Evolutionary conservation across 768 basidiomycete genomes (phyloP), one percentile per base, ranked within the genome.

Genomic region (Lactifluus pinguis): DNA sequence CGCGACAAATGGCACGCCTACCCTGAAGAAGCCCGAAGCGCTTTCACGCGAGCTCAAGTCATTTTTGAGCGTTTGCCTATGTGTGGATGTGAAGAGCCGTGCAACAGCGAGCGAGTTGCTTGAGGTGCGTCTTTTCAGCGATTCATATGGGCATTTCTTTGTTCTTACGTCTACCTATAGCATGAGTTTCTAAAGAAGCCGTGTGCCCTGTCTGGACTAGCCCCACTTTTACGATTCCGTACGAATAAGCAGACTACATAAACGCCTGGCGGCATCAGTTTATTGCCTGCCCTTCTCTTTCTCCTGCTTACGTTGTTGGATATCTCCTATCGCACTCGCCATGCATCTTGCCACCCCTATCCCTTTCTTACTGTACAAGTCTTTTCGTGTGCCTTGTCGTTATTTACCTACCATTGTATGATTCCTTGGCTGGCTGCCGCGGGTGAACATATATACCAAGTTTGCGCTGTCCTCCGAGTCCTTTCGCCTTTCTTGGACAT

Each of bases 1-100:
- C 68, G 97, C 95, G 39, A 99, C 95, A 47, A 98, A 98, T 69
- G 97, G 97, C 13, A 98, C 97, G 17, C 97, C 97, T 57, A 98
- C 97, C 61, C 72, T 99, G 71, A 98, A 98, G 82, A 92, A 89
- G 69, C 94, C 97, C 0, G 95, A 98, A 72, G 82, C 84, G 54
- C 78, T 98, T 53, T 94, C 91, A 69, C 80, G 83, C 68, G 95
- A 98, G 72, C 79, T 99, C 60, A 99, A 99, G 78, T 85, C 85
- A 67, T 99, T 98, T 77, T 76, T 99, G 68, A 95, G 93, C 57
- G 95, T 97, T n/a, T 98, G 97, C 75, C 72, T 98, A 19, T 98
- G 95, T 68, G 97, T 98, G 30, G 97, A 99, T 72, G 95, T 98
- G 53, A 82, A 84, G 68, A 95, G 92, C 69, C 80, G 95, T 44